Evolutionary conservation across 2,329 filamentous ascomycete species (phyloP).

Genomic region (Fonsecaea nubica): DNA sequence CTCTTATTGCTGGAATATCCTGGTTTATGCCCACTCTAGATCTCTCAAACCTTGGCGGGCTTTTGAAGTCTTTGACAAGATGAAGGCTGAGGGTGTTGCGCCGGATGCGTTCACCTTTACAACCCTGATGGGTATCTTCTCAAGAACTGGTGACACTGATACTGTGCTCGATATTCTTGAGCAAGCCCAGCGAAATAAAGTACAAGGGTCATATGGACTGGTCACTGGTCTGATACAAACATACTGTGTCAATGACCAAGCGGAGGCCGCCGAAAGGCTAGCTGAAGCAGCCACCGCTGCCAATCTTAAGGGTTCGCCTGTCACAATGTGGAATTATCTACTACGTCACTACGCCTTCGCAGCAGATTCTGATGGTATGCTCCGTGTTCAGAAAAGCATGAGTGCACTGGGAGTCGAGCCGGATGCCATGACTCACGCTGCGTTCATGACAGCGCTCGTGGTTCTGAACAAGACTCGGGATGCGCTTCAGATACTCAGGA

Average conservation of each 20-base stretch:
- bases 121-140: slow-evolving; percentile 75
- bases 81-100: slow-evolving; percentile 57
- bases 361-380: slow-evolving; percentile 63
- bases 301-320: slow-evolving; percentile 60
- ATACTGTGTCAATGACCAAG: slow-evolving; percentile 65
- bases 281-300: slow-evolving; percentile 63
- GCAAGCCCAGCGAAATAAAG: slow-evolving; percentile 61
- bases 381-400: slow-evolving; percentile 64
- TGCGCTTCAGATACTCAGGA: slow-evolving; percentile 60
- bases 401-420: slow-evolving; percentile 56
- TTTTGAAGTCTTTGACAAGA: slow-evolving; percentile 66
- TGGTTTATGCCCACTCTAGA: slow-evolving; percentile 74
- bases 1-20: slow-evolving; percentile 72
- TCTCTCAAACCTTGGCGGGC: slow-evolving; percentile 71
- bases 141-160: slow-evolving; percentile 74
- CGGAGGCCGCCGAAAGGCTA: slow-evolving; percentile 64
- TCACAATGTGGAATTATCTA: slow-evolving; percentile 79
- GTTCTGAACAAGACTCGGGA: slow-evolving; percentile 60
- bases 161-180: slow-evolving; percentile 70
- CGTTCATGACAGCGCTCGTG: slow-evolving; percentile 65
- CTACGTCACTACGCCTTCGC: slow-evolving; percentile 71
- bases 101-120: slow-evolving; percentile 72
- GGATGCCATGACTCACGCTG: slow-evolving; percentile 65
- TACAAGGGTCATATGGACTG: slow-evolving; percentile 64
- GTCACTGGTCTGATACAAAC: slow-evolving; percentile 70